A percentile compares a stretch with the other conserved stretches of the same genome.
phyloP scores from a whole-genome alignment of 1,139 yeast genomes.

The Pichia sp. region DNA sequence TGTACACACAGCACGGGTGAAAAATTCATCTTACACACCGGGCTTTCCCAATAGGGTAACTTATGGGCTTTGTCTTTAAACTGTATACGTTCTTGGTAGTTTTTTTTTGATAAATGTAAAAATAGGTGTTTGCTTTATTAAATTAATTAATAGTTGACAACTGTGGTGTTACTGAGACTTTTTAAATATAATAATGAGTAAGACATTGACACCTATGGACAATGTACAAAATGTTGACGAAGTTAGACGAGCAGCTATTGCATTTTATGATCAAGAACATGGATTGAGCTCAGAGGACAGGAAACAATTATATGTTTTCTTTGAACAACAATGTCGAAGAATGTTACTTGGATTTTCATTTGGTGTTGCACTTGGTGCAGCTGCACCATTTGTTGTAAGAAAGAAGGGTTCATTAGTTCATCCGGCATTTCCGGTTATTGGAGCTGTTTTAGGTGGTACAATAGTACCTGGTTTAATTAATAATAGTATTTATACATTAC shows the following conservation, averaged over 20 bases:
- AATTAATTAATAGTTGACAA: too few relatives aligned
- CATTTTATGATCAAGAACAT: slow-evolving; percentile 26
- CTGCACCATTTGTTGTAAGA: slow-evolving; percentile 22
- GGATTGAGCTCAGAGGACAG: slow-evolving; percentile 19
- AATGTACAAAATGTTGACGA: slow-evolving; percentile 10
- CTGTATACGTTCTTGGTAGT: too few relatives aligned
- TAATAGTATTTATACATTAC: slow-evolving; percentile 14
- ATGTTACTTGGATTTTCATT: slow-evolving; percentile 20
- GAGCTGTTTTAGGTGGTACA: slow-evolving; percentile 22
- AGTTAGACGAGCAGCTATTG: slow-evolving; percentile 21
- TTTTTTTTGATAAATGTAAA: too few relatives aligned
- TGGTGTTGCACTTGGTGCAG: slow-evolving; percentile 25
- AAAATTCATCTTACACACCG: too few relatives aligned
- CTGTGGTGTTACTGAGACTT: too few relatives aligned
- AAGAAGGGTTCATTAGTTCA: slow-evolving; percentile 21
- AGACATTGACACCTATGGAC: slow-evolving; percentile 5
- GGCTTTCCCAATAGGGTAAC: too few relatives aligned
- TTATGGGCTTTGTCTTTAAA: too few relatives aligned
- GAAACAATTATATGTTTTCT: slow-evolving; percentile 20
- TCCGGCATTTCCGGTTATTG: slow-evolving; percentile 20
- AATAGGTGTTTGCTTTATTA: too few relatives aligned
- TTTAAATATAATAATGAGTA: too few relatives aligned
- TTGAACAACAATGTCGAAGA: slow-evolving; percentile 17
- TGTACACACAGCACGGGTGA: too few relatives aligned
- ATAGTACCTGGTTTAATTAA: slow-evolving; percentile 19